Percentiles rank a stretch among this genome's conserved stretches.
Conservation (phyloP, 225 moss, liverwort and hornwort genomes). For the Rhytidiadelphus loreus region DNA sequence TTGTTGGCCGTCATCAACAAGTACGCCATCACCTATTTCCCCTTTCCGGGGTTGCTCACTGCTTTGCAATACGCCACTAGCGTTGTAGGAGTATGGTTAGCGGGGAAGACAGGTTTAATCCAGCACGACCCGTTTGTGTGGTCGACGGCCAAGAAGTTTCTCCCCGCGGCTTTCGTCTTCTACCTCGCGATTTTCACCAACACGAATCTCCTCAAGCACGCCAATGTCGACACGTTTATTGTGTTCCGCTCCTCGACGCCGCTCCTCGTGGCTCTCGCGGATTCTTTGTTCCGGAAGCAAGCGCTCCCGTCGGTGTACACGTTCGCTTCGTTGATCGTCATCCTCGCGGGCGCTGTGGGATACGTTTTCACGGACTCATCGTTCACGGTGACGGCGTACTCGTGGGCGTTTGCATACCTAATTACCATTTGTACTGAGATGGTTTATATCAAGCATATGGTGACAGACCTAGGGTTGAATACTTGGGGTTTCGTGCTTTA, state of each 20-base stretch:
- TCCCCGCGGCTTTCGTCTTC: conserved; percentile 54
- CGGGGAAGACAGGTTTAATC: conserved; percentile 19
- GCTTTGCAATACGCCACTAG: conserved; percentile 51
- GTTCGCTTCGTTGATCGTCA: conserved; percentile 33
- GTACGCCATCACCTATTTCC: conserved; percentile 61
- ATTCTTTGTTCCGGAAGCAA: conserved; percentile 43
- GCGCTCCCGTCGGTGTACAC: conserved; percentile 32
- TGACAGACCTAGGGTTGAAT: conserved; percentile 39
- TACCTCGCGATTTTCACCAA: conserved; percentile 65
- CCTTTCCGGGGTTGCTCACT: conserved; percentile 47
- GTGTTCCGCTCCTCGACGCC: conserved; percentile 60
- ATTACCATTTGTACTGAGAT: conserved; percentile 48
- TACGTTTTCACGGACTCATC: conserved; percentile 46
- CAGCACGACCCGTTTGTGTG: conserved; percentile 34
- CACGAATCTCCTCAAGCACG: conserved; percentile 54
- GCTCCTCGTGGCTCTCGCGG: conserved; percentile 47
- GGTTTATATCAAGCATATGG: conserved; percentile 68
- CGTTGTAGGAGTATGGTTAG: conserved; percentile 30
- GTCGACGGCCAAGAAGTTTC: conserved; percentile 32
- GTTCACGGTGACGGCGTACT: conserved; percentile 42
- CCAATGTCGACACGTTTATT: conserved; percentile 61
- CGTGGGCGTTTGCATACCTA: conserved; percentile 53
- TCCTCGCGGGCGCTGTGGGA: conserved; percentile 47
- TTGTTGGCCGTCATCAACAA: conserved; percentile 57
- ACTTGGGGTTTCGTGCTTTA: conserved; percentile 63